Evolutionary conservation across 805 yeast genomes (phyloP), one percentile per base, ranked within the genome.

Genomic region (Hanseniaspora clermontiae): DNA sequence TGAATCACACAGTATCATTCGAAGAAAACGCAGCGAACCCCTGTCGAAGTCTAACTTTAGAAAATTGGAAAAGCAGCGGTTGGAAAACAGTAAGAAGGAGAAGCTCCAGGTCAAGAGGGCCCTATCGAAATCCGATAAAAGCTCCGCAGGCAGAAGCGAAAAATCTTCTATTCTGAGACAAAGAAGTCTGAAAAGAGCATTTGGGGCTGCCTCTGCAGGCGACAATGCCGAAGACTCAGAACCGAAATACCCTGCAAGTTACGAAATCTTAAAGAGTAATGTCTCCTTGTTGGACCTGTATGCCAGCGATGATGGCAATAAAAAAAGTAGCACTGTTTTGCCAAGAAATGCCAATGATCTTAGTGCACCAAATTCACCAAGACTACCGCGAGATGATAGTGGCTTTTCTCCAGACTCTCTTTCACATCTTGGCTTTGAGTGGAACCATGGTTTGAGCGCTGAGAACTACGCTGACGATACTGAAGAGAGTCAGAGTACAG

Each of bases 271-370:
- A 31, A 45, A 45, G n/a, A 45, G 48, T 45, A 10, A 29, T n/a
- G 48, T 45, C n/a, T 45, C 48, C 11, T 29, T 45, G 34, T 11
- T 45, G n/a, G 48, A 45, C n/a, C n/a, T 45, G 38, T 45, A 45
- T 31, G 37, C 15, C 12, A 29, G 20, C 12, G 48, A 45, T 29
- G 19, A n/a, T 15, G 48, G 29, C 14, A 12, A 31, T 17, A 8
- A 6, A 15, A n/a, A 7, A 5, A 9, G 9, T 6, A 5, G 11
- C 11, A 17, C 19, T 2, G 5, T 31, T 31, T 17, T 14, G 12
- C 12, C 11, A 45, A 45, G n/a, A n/a, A n/a, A n/a, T 29, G 15
- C 7, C 14, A 5, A 15, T 9, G 34, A 1, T 12, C 10, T 24
- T n/a, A 10, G 34, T 27, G 19, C 14, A 43, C 11, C 34, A 14